phyloP scores from a whole-genome alignment of 305 asterid genomes.

The Stenogyne calaminthoides region DNA sequence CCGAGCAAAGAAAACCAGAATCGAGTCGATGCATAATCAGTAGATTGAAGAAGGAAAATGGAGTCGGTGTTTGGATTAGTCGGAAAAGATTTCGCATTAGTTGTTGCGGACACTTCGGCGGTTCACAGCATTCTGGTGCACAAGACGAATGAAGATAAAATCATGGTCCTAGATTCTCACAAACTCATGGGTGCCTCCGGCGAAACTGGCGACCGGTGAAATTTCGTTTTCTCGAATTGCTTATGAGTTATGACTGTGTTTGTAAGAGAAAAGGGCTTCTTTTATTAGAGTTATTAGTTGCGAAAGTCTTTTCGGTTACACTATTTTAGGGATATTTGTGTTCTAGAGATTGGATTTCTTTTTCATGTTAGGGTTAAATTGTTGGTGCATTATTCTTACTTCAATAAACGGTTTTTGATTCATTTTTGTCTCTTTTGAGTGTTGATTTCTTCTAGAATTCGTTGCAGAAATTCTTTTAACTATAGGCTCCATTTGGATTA shows the following conservation, averaged over 20 bases:
- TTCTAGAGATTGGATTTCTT: not conserved
- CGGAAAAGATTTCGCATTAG: constrained; percentile 81
- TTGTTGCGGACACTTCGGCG: constrained; percentile 91
- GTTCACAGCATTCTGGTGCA: constrained; percentile 91
- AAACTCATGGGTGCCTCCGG: constrained; percentile 95
- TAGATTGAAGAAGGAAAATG: constrained; percentile 42
- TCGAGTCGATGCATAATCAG: too few species aligned
- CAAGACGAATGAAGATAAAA: constrained; percentile 91
- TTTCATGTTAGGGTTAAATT: constrained; percentile 20
- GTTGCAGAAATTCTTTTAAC: not conserved
- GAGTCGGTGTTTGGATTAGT: constrained; percentile 90
- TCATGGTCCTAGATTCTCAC: constrained; percentile 89
- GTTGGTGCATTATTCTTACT: not conserved
- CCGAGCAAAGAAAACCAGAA: too few species aligned
- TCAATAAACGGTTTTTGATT: not conserved
- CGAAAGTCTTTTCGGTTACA: not conserved
- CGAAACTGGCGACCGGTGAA: constrained; percentile 90
- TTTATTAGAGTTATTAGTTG: not conserved
- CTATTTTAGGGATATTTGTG: constrained; percentile 19
- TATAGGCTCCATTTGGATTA: too few species aligned
- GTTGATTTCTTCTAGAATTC: not conserved
- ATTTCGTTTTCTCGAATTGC: not conserved
- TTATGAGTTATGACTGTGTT: not conserved
- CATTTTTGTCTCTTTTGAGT: not conserved
- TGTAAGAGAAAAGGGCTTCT: not conserved